Conservation (phyloP, 2,329 filamentous ascomycete genomes). For the Colletotrichum trifolii region DNA sequence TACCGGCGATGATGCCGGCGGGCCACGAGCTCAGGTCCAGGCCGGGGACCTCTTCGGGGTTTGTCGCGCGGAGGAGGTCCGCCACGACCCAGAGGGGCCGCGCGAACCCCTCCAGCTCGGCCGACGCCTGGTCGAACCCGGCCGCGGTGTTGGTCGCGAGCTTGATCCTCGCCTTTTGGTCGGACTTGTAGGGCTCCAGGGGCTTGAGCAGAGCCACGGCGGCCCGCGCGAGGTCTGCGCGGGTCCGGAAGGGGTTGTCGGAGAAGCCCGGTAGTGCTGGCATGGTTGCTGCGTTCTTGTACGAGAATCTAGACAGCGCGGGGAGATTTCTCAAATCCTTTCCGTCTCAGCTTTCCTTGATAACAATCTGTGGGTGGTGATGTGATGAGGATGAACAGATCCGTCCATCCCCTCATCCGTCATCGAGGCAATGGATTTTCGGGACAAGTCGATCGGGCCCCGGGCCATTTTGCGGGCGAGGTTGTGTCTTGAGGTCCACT, state of each 20-base stretch:
- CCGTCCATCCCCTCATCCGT: too few relatives aligned
- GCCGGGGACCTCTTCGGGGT: background rate
- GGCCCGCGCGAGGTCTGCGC: constrained; percentile 43
- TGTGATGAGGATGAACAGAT: too few relatives aligned
- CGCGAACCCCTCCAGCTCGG: constrained; percentile 51
- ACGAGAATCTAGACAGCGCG: too few relatives aligned
- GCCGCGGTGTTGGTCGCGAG: constrained; percentile 44
- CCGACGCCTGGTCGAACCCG: constrained; percentile 48
- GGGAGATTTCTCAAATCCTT: too few relatives aligned
- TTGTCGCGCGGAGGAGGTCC: constrained; percentile 53
- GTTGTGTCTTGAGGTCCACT: too few relatives aligned
- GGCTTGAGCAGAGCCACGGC: constrained; percentile 42
- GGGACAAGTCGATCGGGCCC: too few relatives aligned
- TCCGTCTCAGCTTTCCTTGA: too few relatives aligned
- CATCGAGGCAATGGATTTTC: too few relatives aligned
- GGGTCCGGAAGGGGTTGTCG: constrained; percentile 45
- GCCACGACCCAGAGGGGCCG: constrained; percentile 41
- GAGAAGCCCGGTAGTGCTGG: constrained; percentile 45
- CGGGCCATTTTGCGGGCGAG: too few relatives aligned
- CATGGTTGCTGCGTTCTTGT: constrained; percentile 34
- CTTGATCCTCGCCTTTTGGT: constrained; percentile 43
- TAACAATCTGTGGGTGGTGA: too few relatives aligned
- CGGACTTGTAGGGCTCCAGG: constrained; percentile 43
- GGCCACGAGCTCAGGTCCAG: constrained; percentile 38
- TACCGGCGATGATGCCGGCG: constrained; percentile 37